These are phyloP conservation scores for Penicillium italicum DNA, from an alignment of 2,329 filamentous ascomycete genomes.

Conservation along the genomic window DNA sequence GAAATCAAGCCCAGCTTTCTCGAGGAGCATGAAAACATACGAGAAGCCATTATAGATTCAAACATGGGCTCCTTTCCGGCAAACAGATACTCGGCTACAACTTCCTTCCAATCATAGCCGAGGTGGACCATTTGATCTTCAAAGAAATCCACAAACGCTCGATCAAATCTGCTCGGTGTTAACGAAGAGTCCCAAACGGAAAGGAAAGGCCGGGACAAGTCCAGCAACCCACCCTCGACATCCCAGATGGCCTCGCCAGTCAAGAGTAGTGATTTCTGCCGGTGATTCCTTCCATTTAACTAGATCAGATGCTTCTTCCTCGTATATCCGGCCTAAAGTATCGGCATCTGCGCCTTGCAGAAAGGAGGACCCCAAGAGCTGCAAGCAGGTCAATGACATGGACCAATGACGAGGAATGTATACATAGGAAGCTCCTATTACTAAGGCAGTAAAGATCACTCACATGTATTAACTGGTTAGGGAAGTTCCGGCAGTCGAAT, in stretches of 20 bases:
- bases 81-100: constrained; percentile 74
- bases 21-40: constrained; percentile 51
- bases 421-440: background rate
- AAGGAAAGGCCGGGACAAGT: background rate
- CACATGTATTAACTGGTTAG: constrained; percentile 80
- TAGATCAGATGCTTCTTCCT: constrained; percentile 65
- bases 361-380: constrained; percentile 79
- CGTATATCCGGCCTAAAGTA: constrained; percentile 77
- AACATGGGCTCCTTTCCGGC: constrained; percentile 66
- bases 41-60: constrained; percentile 72
- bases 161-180: constrained; percentile 61
- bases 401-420: background rate
- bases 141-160: constrained; percentile 91
- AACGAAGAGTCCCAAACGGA: background rate
- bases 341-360: constrained; percentile 71
- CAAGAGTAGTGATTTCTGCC: constrained; percentile 72
- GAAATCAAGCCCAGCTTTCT: background rate
- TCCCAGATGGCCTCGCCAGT: constrained; percentile 84
- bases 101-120: constrained; percentile 78
- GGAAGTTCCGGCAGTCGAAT: constrained; percentile 68
- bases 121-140: constrained; percentile 79
- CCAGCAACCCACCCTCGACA: constrained; percentile 55
- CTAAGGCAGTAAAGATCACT: constrained; percentile 17
- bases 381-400: constrained; percentile 13
- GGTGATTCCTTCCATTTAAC: constrained; percentile 83